These are phyloP conservation scores for Penicillium griseofulvum DNA, from an alignment of 2,329 filamentous ascomycete species.

Conservation along the genomic window DNA sequence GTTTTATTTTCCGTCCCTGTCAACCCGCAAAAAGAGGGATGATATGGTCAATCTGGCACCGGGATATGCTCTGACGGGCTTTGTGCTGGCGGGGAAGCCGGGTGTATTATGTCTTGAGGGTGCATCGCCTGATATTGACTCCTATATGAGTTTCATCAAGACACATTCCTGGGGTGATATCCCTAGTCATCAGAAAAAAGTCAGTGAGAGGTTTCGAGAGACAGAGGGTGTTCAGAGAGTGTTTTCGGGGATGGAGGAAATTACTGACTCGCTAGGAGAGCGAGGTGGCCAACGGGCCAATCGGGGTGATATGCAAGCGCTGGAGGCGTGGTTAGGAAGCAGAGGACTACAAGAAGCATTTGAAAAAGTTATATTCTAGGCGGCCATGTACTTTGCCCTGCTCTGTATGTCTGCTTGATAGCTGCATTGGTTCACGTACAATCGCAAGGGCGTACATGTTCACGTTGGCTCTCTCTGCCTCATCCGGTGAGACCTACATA, in stretches of 20 bases:
- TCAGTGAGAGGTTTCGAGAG: conserved; percentile 51
- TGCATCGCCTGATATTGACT: conserved; percentile 50
- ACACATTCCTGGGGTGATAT: conserved; percentile 64
- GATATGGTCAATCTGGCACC: conserved; percentile 57
- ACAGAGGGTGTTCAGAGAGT: conserved; percentile 42
- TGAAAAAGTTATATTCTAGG: conserved; percentile 34
- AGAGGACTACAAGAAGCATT: conserved; percentile 31
- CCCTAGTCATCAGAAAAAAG: conserved; percentile 61
- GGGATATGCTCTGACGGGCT: conserved; percentile 55
- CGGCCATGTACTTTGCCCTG: not conserved
- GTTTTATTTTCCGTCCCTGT: conserved; percentile 64
- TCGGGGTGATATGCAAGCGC: conserved; percentile 36
- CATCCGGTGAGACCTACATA: not conserved
- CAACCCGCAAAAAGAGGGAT: conserved; percentile 57
- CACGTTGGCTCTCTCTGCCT: not conserved
- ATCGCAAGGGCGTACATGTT: not conserved
- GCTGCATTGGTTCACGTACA: not conserved
- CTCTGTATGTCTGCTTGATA: not conserved
- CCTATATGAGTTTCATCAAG: conserved; percentile 63
- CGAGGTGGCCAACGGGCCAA: conserved; percentile 34
- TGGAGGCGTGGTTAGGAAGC: conserved; percentile 30
- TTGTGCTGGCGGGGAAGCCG: conserved; percentile 60
- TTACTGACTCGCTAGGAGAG: conserved; percentile 33
- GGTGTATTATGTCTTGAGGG: conserved; percentile 42
- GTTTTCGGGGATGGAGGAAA: conserved; percentile 34